Evolutionary conservation across 495 filamentous ascomycete genomes (phyloP).

Genomic region (Friedmanniomyces simplex): DNA sequence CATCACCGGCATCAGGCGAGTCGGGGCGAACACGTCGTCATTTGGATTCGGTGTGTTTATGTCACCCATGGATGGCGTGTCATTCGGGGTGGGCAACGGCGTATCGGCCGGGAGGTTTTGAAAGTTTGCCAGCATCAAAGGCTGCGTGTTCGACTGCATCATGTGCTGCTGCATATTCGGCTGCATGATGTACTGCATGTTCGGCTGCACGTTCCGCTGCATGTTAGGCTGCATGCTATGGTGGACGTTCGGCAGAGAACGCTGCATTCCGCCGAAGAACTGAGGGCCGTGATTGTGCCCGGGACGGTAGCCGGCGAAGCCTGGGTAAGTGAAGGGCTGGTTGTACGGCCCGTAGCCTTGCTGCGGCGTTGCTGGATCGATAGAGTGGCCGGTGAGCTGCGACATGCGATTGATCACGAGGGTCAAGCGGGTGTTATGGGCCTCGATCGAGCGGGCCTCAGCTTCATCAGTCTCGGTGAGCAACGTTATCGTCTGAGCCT

Average conservation of each 20-base stretch:
- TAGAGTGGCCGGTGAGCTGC: background rate
- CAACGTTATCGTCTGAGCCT: too few species aligned
- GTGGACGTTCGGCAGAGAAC: background rate
- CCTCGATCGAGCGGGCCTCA: too few species aligned
- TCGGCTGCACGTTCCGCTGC: too few species aligned
- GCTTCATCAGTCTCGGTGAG: too few species aligned
- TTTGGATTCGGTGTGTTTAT: background rate
- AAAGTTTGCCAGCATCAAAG: background rate
- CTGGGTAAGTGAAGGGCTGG: background rate
- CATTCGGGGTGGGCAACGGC: too few species aligned
- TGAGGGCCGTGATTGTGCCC: background rate
- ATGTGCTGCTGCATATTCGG: background rate
- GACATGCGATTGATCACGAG: background rate
- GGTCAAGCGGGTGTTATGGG: too few species aligned
- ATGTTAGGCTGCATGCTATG: too few species aligned
- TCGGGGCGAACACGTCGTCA: background rate
- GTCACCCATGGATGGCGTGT: background rate
- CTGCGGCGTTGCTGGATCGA: background rate
- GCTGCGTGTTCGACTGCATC: background rate
- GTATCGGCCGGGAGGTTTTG: background rate
- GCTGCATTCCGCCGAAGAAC: background rate
- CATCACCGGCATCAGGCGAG: background rate
- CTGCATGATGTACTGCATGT: background rate
- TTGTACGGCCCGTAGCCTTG: background rate
- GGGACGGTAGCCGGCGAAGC: background rate